A percentile compares a stretch with the other conserved stretches of the same genome.
Evolutionary conservation across 2,329 filamentous ascomycete genomes (phyloP).

Genomic region (Drechslera avenae): DNA sequence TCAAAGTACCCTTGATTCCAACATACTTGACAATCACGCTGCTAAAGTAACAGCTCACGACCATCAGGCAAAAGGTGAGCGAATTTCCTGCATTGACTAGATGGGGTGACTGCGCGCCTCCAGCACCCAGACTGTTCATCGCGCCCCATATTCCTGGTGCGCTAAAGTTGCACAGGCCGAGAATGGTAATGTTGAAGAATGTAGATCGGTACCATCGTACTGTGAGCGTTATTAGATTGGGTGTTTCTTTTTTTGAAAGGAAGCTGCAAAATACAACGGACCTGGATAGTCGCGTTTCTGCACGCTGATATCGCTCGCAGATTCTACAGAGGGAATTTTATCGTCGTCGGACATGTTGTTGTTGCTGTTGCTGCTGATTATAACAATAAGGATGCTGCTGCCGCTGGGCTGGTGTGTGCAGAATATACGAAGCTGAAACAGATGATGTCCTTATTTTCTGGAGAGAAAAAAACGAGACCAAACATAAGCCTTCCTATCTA

Average conservation of each 20-base stretch:
- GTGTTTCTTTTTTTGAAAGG: no score
- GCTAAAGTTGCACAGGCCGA: constrained; percentile 72
- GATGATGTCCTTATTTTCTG: neutral
- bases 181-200: constrained; percentile 73
- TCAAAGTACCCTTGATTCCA: constrained; percentile 71
- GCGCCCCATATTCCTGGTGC: constrained; percentile 75
- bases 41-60: constrained; percentile 70
- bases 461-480: neutral
- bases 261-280: constrained; percentile 7
- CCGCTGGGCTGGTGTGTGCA: no score
- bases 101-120: constrained; percentile 67
- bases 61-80: constrained; percentile 74
- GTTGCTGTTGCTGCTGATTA: neutral
- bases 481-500: no score
- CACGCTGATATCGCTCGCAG: constrained; percentile 19
- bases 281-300: constrained; percentile 36
- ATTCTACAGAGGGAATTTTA: constrained; percentile 17
- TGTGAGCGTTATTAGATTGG: no score
- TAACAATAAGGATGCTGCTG: no score
- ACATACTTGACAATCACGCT: constrained; percentile 68
- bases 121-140: constrained; percentile 73
- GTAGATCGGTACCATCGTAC: constrained; percentile 74
- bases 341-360: constrained; percentile 21
- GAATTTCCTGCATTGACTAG: constrained; percentile 74
- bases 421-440: no score